Evolutionary conservation across 2,329 filamentous ascomycete species (phyloP).

Genomic region (Calonectria crousiana): DNA sequence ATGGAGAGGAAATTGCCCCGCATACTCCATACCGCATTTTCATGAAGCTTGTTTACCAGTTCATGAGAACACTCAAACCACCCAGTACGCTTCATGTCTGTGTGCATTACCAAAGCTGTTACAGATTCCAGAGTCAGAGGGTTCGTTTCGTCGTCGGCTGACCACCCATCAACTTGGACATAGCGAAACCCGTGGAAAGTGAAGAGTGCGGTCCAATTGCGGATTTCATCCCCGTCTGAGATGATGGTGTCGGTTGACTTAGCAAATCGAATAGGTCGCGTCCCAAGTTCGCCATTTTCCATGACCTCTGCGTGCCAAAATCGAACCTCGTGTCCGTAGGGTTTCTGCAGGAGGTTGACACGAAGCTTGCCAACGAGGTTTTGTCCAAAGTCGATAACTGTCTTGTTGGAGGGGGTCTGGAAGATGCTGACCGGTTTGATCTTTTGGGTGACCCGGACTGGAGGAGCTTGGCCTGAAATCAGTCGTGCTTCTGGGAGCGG

Average conservation of each 20-base stretch:
- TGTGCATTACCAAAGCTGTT: neutral
- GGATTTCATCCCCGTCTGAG: neutral
- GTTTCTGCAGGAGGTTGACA: neutral
- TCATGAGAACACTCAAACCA: conserved; percentile 62
- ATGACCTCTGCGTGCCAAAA: conserved; percentile 25
- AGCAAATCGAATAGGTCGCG: conserved; percentile 9
- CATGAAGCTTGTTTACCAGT: conserved; percentile 63
- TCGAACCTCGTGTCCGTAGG: neutral
- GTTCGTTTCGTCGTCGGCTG: neutral
- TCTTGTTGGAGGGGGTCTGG: neutral
- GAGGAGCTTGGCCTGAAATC: neutral
- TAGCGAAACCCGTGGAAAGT: conserved; percentile 68
- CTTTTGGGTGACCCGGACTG: neutral
- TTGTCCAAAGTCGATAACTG: conserved; percentile 22
- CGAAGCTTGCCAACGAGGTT: conserved; percentile 20
- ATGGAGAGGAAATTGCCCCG: conserved; percentile 67
- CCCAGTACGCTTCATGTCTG: conserved; percentile 61
- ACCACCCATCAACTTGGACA: conserved; percentile 58
- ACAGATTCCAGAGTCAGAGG: neutral
- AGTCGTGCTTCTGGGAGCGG: neutral
- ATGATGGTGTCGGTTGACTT: neutral
- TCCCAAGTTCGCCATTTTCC: conserved; percentile 18
- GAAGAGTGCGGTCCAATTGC: conserved; percentile 57
- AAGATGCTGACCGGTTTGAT: neutral
- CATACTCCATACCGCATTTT: conserved; percentile 67